phyloP scores from a whole-genome alignment of 306 rosid genomes.

The Pueraria montana region DNA sequence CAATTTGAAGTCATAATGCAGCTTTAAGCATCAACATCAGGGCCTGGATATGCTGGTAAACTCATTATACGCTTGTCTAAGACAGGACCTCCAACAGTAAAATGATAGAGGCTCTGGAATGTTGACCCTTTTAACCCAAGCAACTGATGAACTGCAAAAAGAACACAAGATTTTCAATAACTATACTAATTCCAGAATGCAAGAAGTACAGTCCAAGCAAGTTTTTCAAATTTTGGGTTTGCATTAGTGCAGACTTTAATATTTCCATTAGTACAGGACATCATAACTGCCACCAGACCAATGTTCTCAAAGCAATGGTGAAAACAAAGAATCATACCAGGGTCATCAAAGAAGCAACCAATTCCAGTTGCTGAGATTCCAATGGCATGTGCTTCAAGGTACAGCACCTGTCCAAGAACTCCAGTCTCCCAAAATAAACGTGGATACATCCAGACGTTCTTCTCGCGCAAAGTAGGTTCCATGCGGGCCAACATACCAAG shows the following conservation, averaged over 20 bases:
- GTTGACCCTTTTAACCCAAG: slow-evolving; percentile 82
- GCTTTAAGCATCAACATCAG: slow-evolving; percentile 64
- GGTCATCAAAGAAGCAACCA: slow-evolving; percentile 96
- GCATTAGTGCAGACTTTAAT: neutral
- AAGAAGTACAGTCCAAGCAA: slow-evolving; percentile 2
- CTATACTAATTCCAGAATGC: neutral
- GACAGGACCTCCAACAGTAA: slow-evolving; percentile 93
- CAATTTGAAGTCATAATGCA: slow-evolving; percentile 21
- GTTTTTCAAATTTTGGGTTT: neutral
- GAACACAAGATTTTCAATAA: slow-evolving; percentile 33
- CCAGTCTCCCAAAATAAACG: slow-evolving; percentile 99
- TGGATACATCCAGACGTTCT: slow-evolving; percentile 85
- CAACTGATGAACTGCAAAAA: slow-evolving; percentile 82
- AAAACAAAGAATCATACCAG: slow-evolving; percentile 63
- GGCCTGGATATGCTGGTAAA: slow-evolving; percentile 97
- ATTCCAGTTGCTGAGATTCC: slow-evolving; percentile 98
- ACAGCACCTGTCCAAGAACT: slow-evolving; percentile 94
- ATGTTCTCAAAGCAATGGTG: slow-evolving; percentile 24
- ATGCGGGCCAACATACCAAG: slow-evolving; percentile 93
- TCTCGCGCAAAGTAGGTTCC: slow-evolving; percentile 69
- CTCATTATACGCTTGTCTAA: slow-evolving; percentile 90
- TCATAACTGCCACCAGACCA: slow-evolving; percentile 26
- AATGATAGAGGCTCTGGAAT: slow-evolving; percentile 93
- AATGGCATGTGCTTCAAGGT: slow-evolving; percentile 91
- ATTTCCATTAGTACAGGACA: neutral